Evolutionary conservation across 805 yeast genomes (phyloP).

Genomic region (Suhomyces faveliae): DNA sequence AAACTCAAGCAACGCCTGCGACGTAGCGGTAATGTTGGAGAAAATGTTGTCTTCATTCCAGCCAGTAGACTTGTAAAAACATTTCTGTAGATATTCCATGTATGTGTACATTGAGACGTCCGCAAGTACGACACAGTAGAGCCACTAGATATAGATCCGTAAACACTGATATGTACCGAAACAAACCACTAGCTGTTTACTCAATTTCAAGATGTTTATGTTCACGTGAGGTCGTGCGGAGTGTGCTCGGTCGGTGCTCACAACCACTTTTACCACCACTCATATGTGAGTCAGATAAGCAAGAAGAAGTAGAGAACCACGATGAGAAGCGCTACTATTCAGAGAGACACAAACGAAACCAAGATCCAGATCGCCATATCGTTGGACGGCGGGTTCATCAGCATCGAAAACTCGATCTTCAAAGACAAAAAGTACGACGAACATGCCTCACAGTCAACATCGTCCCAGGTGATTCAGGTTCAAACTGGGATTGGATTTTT

Average conservation of each 20-base stretch:
- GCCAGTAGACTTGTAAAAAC: constrained; percentile 64
- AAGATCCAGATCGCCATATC: constrained; percentile 82
- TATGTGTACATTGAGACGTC: constrained; percentile 72
- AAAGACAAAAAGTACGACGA: constrained; percentile 28
- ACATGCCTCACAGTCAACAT: constrained; percentile 69
- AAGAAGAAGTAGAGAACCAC: neutral
- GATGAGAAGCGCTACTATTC: constrained; percentile 43
- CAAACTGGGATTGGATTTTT: constrained; percentile 93
- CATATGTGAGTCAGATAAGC: neutral
- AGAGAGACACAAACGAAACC: constrained; percentile 87
- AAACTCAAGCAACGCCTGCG: constrained; percentile 70
- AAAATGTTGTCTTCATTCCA: constrained; percentile 83
- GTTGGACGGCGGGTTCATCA: constrained; percentile 81
- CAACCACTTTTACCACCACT: neutral
- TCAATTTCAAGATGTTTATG: neutral
- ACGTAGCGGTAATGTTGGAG: constrained; percentile 70
- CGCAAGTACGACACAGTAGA: too few relatives aligned
- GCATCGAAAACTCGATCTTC: constrained; percentile 60
- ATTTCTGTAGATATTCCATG: constrained; percentile 81
- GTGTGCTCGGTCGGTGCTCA: neutral
- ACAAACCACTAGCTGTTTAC: neutral
- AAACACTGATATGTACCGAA: neutral
- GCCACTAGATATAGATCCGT: too few relatives aligned
- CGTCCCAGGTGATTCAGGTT: constrained; percentile 70
- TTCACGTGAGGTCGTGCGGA: constrained; percentile 1